Evolutionary conservation across 2,329 filamentous ascomycete genomes (phyloP).

Genomic region (Dactylellina cionopaga): DNA sequence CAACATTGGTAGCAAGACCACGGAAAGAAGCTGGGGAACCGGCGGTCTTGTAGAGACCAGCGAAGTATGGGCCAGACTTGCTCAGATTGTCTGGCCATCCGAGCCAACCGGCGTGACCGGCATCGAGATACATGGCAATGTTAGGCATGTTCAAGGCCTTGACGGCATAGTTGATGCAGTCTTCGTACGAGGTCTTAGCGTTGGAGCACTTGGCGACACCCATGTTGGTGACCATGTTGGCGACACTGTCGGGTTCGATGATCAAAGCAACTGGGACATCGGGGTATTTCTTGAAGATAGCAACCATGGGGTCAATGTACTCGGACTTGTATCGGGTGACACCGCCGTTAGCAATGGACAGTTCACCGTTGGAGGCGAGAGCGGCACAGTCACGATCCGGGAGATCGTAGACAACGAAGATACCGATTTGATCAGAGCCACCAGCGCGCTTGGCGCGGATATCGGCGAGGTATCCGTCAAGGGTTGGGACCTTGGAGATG

Average conservation of each 20-base stretch:
- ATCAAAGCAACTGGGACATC: constrained; percentile 56
- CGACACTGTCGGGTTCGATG: constrained; percentile 69
- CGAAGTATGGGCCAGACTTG: constrained; percentile 65
- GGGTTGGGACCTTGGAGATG: constrained; percentile 64
- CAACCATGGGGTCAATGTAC: constrained; percentile 65
- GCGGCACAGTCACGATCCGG: constrained; percentile 70
- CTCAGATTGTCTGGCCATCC: constrained; percentile 69
- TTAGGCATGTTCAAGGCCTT: constrained; percentile 67
- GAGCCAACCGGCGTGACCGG: constrained; percentile 70
- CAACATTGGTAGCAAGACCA: constrained; percentile 69
- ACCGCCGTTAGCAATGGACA: constrained; percentile 65
- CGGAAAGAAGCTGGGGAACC: constrained; percentile 66
- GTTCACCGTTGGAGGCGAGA: constrained; percentile 69
- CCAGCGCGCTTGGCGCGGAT: constrained; percentile 58
- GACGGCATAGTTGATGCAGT: constrained; percentile 66
- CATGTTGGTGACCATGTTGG: constrained; percentile 69
- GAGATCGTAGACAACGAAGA: constrained; percentile 69
- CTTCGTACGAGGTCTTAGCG: constrained; percentile 65
- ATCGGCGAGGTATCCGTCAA: constrained; percentile 64
- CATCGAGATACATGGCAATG: constrained; percentile 70
- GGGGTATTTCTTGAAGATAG: constrained; percentile 60
- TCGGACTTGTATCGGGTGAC: constrained; percentile 66
- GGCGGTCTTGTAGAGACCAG: constrained; percentile 65
- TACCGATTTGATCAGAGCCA: constrained; percentile 57
- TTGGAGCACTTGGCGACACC: constrained; percentile 65